Base-by-base conservation (phyloP, 2,329 filamentous ascomycete species). In the Botryosphaeria dothidea region DNA sequence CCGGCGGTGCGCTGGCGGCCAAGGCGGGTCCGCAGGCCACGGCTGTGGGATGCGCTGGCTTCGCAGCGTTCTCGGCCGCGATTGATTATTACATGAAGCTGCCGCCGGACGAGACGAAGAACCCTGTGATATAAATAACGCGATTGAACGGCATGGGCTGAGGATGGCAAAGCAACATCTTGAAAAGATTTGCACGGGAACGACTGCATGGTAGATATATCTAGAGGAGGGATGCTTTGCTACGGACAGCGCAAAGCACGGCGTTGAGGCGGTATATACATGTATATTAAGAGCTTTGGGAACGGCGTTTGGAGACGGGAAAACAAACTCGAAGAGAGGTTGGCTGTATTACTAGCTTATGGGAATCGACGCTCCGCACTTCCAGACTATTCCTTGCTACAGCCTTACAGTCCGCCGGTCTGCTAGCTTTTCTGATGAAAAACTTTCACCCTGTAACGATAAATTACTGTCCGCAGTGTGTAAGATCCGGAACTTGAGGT, bases 21-120 rank as follows among this genome's bases (percentile, higher is more conserved):
- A 92, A 90, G 71, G 94, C 92, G 0, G 95, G 95, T 0, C 95
- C 95, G 7, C 92, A 95, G 80, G 95, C 94, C 34, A 91, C 92
- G 57, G 90, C 88, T 1, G 85, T 96, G 3, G 95, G 95, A 0
- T 98, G 94, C 78, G 91, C 88, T 13, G 95, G 94, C 0, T 99
- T 99, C 78, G 95, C 95, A 65, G 93, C 92, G 1, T 98, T 98
- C 72, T 92, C 88, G 76, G 88, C 91, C 15, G 94, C 93, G 0
- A 97, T 98, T 75, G 94, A 98, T 83, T 88, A 88, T 38, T 97
- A 92, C 76, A 92, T 97, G 92, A 69, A 77, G 38, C 74, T 78
- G 75, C 75, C 75, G 1, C 76, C 78, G 66, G 77, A 79, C 66
- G 77, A 79, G 70, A 73, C 70, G 67, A 77, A 76, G 70, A 72